Evolutionary conservation across 345 rosid species (phyloP), one percentile per base, ranked within the genome.

Genomic region (Schrenkiella parvula): DNA sequence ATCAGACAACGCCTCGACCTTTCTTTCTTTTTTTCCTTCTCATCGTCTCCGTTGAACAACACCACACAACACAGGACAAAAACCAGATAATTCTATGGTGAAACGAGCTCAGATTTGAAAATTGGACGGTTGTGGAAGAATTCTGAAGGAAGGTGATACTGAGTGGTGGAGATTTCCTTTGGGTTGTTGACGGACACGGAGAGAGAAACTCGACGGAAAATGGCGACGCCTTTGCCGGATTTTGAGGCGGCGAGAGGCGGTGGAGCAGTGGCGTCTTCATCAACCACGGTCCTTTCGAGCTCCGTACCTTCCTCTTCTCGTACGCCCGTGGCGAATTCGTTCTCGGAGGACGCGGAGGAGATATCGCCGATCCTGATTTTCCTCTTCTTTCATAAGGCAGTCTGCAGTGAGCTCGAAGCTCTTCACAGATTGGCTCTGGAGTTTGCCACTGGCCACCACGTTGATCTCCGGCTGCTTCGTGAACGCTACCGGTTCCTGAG

Each of bases 181-280:
- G 15, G 56, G 43, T 72, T 72, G 19, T 70, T 54, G 6, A 65
- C 34, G 58, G 48, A 66, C 52, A 66, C 68, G 62, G 66, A 52
- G 50, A 60, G 47, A 60, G 17, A 43, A 71, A 66, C 68, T 70
- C 42, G 22, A 50, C 9, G 25, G n/a, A 32, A 74, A 81, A 89
- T 89, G 98, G 88, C 96, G 80, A 85, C 86, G 87, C 88, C 96
- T 72, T 80, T 84, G 31, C 87, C 89, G 53, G 93, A 83, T 70
- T 74, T 86, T 66, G 89, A 84, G 57, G 88, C 83, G 17, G 39
- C 70, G 59, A 73, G 70, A 68, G 54, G 65, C 1, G 75, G 70
- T 25, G 34, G 80, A 66, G 71, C 71, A 61, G 83, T 72, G 8
- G 38, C 75, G 3, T 76, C 80, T 64, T 76, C 80, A 8, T 56